A percentile compares a stretch with the other conserved stretches of the same genome.
Evolutionary conservation across 2,329 filamentous ascomycete genomes (phyloP).

Genomic region (Paraphaeosphaeria minitans): DNA sequence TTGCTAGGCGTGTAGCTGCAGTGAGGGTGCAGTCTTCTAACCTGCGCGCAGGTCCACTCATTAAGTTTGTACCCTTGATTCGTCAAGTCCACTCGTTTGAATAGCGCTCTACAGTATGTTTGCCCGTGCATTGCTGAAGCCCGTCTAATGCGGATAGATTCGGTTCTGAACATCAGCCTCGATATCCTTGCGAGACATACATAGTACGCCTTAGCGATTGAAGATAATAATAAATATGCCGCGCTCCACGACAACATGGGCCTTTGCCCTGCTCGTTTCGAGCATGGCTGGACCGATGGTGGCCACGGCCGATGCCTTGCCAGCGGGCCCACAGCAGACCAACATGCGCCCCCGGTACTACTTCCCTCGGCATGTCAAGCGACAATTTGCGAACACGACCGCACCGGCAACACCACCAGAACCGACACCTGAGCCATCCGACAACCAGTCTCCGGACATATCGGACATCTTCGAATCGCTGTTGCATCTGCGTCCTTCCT

Average conservation of each 20-base stretch:
- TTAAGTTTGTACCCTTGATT: constrained; percentile 43
- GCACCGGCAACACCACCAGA: constrained; percentile 33
- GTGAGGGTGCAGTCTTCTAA: constrained; percentile 20
- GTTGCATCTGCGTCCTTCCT: constrained; percentile 22
- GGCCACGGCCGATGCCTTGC: constrained; percentile 56
- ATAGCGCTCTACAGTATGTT: constrained; percentile 45
- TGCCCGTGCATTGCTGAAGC: not conserved
- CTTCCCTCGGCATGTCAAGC: constrained; percentile 54
- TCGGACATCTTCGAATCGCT: constrained; percentile 36
- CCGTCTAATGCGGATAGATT: constrained; percentile 19
- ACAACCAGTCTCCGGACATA: constrained; percentile 21
- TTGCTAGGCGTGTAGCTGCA: not conserved
- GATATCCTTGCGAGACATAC: constrained; percentile 27
- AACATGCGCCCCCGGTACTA: constrained; percentile 51
- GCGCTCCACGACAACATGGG: constrained; percentile 53
- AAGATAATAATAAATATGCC: constrained; percentile 49
- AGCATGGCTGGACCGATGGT: constrained; percentile 53
- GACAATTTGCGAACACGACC: constrained; percentile 47
- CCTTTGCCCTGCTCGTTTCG: constrained; percentile 51
- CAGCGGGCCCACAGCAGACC: constrained; percentile 47
- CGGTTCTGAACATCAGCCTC: constrained; percentile 22
- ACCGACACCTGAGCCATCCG: constrained; percentile 27
- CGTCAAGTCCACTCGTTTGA: constrained; percentile 61
- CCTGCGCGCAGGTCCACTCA: constrained; percentile 41
- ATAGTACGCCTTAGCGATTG: constrained; percentile 31